A percentile compares a stretch with the other conserved stretches of the same genome.
These are phyloP conservation scores for Massospora cicadina DNA, from an alignment of 371 early-diverging fungal species.

Conservation along the genomic window DNA sequence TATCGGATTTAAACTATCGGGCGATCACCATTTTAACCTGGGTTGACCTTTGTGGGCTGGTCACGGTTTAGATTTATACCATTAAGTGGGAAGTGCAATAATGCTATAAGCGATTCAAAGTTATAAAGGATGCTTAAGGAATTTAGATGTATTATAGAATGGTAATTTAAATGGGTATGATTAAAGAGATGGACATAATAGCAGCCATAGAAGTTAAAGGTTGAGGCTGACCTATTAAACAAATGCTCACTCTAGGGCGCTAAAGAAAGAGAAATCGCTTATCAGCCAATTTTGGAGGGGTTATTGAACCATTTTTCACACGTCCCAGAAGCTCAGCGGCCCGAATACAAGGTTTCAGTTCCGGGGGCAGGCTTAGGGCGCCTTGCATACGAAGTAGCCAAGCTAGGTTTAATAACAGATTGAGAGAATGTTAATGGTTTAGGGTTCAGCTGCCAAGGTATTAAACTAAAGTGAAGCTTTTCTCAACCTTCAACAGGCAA, in stretches of 20 bases:
- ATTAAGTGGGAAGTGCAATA: too few species aligned
- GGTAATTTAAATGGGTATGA: neutral
- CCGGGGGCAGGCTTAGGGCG: conserved; percentile 87
- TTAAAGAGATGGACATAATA: too few species aligned
- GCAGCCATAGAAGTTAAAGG: too few species aligned
- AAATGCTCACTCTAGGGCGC: conserved; percentile 29
- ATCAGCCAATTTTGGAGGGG: conserved; percentile 57
- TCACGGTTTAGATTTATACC: too few species aligned
- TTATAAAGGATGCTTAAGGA: too few species aligned
- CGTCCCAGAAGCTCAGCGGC: conserved; percentile 27
- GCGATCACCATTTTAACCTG: too few species aligned
- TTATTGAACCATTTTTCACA: conserved; percentile 33
- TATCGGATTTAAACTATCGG: too few species aligned
- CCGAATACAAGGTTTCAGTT: conserved; percentile 43
- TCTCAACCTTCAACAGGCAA: conserved; percentile 25
- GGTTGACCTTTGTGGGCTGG: too few species aligned
- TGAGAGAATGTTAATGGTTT: neutral
- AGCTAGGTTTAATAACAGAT: conserved; percentile 22
- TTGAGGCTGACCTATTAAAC: too few species aligned
- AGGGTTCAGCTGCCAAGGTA: conserved; percentile 69
- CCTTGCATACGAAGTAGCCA: conserved; percentile 69
- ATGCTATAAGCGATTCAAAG: too few species aligned
- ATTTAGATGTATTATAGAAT: neutral
- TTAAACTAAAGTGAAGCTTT: neutral
- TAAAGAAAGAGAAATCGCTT: conserved; percentile 56